Conservation (phyloP, 345 rosid species). For the Populus ilicifolia region DNA sequence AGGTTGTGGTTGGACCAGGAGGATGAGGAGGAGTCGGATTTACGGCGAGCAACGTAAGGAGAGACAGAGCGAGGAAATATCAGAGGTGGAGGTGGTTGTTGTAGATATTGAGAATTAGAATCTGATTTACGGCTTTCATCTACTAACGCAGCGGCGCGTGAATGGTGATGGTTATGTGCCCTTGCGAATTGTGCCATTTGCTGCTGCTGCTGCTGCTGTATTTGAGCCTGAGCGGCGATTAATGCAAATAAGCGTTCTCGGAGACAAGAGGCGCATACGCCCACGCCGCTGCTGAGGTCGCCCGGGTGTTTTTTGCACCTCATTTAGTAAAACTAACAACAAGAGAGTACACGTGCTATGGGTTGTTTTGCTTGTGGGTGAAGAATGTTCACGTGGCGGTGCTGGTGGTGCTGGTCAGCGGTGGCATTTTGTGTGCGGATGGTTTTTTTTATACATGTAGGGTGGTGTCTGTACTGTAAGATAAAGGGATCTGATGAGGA, state of each 20-base stretch:
- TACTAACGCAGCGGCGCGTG: not conserved
- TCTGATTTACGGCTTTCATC: not conserved
- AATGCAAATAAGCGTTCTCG: slow-evolving; percentile 58
- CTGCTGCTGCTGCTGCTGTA: slow-evolving; percentile 27
- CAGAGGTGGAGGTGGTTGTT: slow-evolving; percentile 36
- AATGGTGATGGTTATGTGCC: not conserved
- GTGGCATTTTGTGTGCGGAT: not conserved
- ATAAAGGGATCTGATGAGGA: slow-evolving; percentile 27
- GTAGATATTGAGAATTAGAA: not conserved
- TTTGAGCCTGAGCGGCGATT: slow-evolving; percentile 48
- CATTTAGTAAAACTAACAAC: slow-evolving; percentile 35
- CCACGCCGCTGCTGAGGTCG: slow-evolving; percentile 64
- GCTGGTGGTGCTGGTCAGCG: too few species aligned
- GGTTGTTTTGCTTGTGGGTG: not conserved
- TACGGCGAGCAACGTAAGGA: slow-evolving; percentile 62
- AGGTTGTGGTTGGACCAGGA: slow-evolving; percentile 11
- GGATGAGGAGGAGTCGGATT: slow-evolving; percentile 43
- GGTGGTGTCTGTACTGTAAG: not conserved
- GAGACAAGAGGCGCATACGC: slow-evolving; percentile 95
- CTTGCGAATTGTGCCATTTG: slow-evolving; percentile 16
- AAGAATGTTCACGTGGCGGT: not conserved
- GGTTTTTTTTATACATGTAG: not conserved
- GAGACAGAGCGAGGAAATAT: slow-evolving; percentile 80
- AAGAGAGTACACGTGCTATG: not conserved
- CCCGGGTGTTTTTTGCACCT: slow-evolving; percentile 68